These are phyloP conservation scores for Kodamaea alishanica DNA, from an alignment of 1,139 yeast species.

Conservation along the genomic window DNA sequence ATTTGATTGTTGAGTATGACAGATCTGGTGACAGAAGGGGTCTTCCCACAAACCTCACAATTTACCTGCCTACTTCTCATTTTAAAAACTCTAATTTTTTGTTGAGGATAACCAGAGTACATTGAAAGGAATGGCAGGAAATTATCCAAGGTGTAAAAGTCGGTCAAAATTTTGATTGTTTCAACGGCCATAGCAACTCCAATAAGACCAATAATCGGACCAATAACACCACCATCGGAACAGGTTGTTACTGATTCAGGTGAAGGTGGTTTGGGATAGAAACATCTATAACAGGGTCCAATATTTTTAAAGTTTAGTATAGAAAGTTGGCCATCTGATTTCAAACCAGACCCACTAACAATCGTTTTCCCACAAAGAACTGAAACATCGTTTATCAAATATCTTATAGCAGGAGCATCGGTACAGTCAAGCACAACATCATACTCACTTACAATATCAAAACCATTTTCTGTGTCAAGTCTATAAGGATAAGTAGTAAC, in stretches of 20 bases:
- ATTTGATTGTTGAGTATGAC: constrained; percentile 45
- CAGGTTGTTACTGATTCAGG: constrained; percentile 81
- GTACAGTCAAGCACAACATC: constrained; percentile 90
- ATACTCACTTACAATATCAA: constrained; percentile 56
- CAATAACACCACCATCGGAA: constrained; percentile 92
- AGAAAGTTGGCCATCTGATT: constrained; percentile 86
- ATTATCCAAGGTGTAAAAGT: constrained; percentile 44
- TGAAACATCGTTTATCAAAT: constrained; percentile 81
- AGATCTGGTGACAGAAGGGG: constrained; percentile 43
- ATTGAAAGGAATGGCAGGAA: constrained; percentile 69
- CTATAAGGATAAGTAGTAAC: constrained; percentile 52
- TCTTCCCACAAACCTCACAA: constrained; percentile 67
- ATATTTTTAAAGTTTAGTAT: constrained; percentile 60
- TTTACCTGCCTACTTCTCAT: constrained; percentile 65
- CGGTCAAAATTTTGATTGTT: constrained; percentile 69
- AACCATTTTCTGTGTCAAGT: constrained; percentile 56
- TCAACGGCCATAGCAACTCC: constrained; percentile 91
- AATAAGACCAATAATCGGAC: constrained; percentile 90
- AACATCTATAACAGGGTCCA: constrained; percentile 95
- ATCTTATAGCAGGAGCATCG: constrained; percentile 86
- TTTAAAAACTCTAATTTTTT: constrained; percentile 65
- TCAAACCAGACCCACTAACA: constrained; percentile 88
- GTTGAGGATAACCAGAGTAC: constrained; percentile 73
- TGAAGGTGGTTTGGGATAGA: constrained; percentile 88
- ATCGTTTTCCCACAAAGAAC: constrained; percentile 67